phyloP scores from a whole-genome alignment of 1,139 yeast species.

The Yamadazyma dushanensis region DNA sequence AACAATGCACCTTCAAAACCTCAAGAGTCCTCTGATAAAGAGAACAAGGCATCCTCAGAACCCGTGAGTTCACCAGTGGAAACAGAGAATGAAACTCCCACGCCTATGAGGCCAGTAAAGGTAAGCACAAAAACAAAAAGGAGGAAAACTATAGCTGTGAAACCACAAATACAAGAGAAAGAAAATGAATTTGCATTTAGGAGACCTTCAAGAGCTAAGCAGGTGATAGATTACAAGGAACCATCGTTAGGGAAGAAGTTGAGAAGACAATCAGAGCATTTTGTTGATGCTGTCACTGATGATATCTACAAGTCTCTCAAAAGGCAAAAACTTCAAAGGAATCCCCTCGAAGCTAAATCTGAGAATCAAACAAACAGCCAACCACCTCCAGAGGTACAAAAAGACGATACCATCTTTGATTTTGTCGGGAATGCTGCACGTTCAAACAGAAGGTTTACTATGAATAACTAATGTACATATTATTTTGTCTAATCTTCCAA shows the following conservation, averaged over 20 bases:
- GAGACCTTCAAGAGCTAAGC: slow-evolving; percentile 17
- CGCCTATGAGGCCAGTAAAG: background rate
- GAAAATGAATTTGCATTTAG: background rate
- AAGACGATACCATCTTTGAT: slow-evolving; percentile 6
- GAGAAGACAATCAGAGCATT: slow-evolving; percentile 64
- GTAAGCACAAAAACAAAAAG: background rate
- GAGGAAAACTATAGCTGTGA: background rate
- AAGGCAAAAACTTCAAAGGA: slow-evolving; percentile 5
- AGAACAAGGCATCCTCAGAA: background rate
- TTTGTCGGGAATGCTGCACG: slow-evolving; percentile 8
- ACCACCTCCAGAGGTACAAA: background rate
- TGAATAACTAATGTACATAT: slow-evolving; percentile 7
- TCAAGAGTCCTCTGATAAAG: slow-evolving; percentile 1
- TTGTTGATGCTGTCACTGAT: slow-evolving; percentile 53
- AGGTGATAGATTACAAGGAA: slow-evolving; percentile 62
- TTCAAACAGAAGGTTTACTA: slow-evolving; percentile 9
- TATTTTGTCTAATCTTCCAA: background rate
- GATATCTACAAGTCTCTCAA: slow-evolving; percentile 19
- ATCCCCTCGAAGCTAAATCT: slow-evolving; percentile 4
- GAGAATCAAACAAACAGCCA: slow-evolving; percentile 1
- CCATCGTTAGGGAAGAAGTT: slow-evolving; percentile 69
- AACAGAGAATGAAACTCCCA: background rate
- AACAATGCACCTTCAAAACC: background rate
- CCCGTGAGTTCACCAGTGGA: background rate
- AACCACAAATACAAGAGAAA: background rate